Conservation (phyloP, 257 asterid species). For the Solanum gandarillasii region DNA sequence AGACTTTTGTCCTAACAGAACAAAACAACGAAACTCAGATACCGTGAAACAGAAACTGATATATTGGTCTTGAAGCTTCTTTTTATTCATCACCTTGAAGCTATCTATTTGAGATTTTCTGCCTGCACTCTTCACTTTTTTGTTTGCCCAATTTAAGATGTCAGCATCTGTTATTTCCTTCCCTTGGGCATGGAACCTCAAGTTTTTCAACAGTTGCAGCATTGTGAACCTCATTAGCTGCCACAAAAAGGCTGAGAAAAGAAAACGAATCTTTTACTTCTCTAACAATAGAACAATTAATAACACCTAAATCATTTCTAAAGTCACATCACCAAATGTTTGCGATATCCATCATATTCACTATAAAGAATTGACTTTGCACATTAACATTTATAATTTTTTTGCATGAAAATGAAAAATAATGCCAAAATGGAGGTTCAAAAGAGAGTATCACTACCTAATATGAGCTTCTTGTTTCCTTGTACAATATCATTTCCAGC, state of each 20-base stretch:
- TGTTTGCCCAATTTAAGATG: slow-evolving; percentile 61
- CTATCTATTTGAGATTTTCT: slow-evolving; percentile 66
- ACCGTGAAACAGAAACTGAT: background rate
- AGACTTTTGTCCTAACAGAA: slow-evolving; percentile 53
- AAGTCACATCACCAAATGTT: background rate
- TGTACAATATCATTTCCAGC: slow-evolving; percentile 90
- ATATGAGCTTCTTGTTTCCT: slow-evolving; percentile 88
- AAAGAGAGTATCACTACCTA: slow-evolving; percentile 34
- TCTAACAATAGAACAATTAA: background rate
- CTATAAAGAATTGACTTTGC: background rate
- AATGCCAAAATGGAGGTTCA: background rate
- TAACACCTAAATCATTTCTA: background rate
- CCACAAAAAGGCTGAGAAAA: slow-evolving; percentile 64
- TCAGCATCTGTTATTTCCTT: slow-evolving; percentile 65
- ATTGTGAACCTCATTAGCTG: slow-evolving; percentile 89
- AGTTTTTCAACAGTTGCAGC: slow-evolving; percentile 72
- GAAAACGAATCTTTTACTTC: background rate
- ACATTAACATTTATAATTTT: background rate
- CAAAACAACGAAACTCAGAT: background rate
- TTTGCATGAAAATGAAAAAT: background rate
- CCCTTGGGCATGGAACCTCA: slow-evolving; percentile 67
- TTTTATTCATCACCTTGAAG: slow-evolving; percentile 47
- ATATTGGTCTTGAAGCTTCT: background rate
- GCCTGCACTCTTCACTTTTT: slow-evolving; percentile 53
- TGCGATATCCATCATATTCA: background rate